Percentiles rank a stretch among this genome's conserved stretches.
Evolutionary conservation across 2,329 filamentous ascomycete genomes (phyloP).

Genomic region (Colletotrichum simmondsii): DNA sequence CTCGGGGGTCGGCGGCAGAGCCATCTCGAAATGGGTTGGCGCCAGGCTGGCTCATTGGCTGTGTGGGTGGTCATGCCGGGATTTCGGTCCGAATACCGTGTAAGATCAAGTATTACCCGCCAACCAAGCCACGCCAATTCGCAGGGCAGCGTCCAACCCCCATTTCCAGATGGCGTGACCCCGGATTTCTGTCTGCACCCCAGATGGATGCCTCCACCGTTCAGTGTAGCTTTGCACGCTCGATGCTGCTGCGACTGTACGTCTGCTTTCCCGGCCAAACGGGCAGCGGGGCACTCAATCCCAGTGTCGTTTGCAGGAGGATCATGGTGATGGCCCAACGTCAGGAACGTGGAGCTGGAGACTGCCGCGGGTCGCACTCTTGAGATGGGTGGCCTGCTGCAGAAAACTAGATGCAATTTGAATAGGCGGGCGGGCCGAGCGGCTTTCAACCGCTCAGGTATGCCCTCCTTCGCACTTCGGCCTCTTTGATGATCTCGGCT

Average conservation of each 20-base stretch:
- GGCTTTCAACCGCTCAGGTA: constrained; percentile 62
- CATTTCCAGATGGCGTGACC: constrained; percentile 24
- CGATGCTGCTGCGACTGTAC: neutral
- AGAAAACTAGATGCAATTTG: constrained; percentile 1
- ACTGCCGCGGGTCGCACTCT: neutral
- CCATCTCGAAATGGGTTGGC: constrained; percentile 28
- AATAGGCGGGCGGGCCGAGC: constrained; percentile 1
- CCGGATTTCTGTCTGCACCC: constrained; percentile 31
- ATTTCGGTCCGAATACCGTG: constrained; percentile 32
- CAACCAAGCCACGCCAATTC: constrained; percentile 27
- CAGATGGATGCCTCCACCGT: constrained; percentile 8
- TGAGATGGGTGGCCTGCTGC: neutral
- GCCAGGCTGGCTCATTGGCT: constrained; percentile 19
- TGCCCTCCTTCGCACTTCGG: constrained; percentile 76
- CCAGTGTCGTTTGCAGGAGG: neutral
- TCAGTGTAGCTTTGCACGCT: neutral
- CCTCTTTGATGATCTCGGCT: constrained; percentile 85
- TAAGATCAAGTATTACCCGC: constrained; percentile 32
- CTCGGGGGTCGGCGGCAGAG: constrained; percentile 17
- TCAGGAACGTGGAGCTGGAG: neutral
- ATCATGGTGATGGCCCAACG: neutral
- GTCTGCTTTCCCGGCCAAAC: constrained; percentile 8
- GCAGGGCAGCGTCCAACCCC: constrained; percentile 11
- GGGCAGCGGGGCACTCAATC: neutral
- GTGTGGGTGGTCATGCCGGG: constrained; percentile 12